Evolutionary conservation across 2,329 filamentous ascomycete genomes (phyloP).

Genomic region (Colletotrichum tropicale): DNA sequence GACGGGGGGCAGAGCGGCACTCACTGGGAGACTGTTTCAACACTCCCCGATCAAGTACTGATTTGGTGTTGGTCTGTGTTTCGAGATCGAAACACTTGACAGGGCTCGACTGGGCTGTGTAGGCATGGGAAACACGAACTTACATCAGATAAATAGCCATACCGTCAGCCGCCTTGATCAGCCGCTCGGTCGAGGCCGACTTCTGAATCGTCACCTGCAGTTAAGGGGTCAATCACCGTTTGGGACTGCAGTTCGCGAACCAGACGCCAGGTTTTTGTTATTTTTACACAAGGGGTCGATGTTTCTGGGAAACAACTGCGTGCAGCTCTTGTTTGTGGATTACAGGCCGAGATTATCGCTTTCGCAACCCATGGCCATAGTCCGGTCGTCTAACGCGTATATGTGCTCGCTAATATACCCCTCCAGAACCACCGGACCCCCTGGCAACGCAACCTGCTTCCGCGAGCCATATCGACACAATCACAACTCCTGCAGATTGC

Average conservation of each 20-base stretch:
- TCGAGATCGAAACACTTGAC: conserved; percentile 18
- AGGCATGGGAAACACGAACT: conserved; percentile 13
- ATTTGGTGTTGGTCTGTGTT: conserved; percentile 18
- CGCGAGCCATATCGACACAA: conserved; percentile 9
- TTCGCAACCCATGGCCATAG: conserved; percentile 32
- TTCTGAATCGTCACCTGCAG: neutral
- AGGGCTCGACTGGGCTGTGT: conserved; percentile 17
- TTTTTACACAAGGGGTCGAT: conserved; percentile 1
- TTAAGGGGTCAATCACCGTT: neutral
- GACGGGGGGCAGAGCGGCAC: conserved; percentile 1
- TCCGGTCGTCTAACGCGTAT: conserved; percentile 37
- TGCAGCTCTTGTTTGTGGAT: conserved; percentile 24
- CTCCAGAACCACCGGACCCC: conserved; percentile 19
- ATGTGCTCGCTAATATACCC: conserved; percentile 40
- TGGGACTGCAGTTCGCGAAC: conserved; percentile 1
- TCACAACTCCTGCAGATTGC: neutral
- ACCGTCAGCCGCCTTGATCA: neutral
- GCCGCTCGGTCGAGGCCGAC: conserved; percentile 1
- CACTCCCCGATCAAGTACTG: conserved; percentile 1
- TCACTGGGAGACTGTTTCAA: conserved; percentile 16
- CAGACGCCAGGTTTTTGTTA: neutral
- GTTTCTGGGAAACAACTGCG: conserved; percentile 5
- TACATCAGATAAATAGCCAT: conserved; percentile 13
- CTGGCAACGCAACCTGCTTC: neutral
- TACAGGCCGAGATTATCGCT: conserved; percentile 40